These are phyloP conservation scores for Citrus inodora DNA, from an alignment of 345 rosid genomes.

Conservation along the genomic window DNA sequence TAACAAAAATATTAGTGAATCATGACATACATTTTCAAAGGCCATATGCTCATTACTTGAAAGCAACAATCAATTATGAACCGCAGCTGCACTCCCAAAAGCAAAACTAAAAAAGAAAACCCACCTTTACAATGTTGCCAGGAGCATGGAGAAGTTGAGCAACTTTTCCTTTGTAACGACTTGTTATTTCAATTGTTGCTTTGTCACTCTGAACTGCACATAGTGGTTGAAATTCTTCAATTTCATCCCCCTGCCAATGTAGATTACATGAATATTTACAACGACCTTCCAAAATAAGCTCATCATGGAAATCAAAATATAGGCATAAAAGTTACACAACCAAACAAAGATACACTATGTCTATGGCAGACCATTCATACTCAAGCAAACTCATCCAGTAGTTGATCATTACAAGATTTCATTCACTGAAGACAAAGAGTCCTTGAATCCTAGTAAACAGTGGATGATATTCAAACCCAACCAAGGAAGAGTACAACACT, in stretches of 20 bases:
- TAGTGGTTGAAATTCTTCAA: conserved; percentile 91
- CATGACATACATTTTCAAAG: neutral
- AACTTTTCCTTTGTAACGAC: conserved; percentile 88
- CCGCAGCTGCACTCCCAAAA: neutral
- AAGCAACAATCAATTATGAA: neutral
- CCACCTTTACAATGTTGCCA: conserved; percentile 85
- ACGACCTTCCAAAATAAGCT: neutral
- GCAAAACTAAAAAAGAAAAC: neutral
- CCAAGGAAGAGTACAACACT: neutral
- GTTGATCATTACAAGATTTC: neutral
- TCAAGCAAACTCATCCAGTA: neutral
- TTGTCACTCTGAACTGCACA: conserved; percentile 99
- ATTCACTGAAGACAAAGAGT: neutral
- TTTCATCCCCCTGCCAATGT: conserved; percentile 62
- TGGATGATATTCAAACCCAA: neutral
- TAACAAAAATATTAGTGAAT: neutral
- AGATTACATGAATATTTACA: conserved; percentile 10
- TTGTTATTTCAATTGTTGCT: conserved; percentile 92
- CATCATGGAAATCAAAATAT: neutral
- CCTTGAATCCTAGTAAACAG: neutral
- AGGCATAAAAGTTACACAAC: neutral
- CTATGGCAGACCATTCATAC: neutral
- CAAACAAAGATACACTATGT: neutral
- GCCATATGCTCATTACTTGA: neutral
- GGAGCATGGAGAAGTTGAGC: conserved; percentile 54